Base-by-base conservation (phyloP, 1,284 basidiomycete genomes). In the Boletus subluridellus region DNA sequence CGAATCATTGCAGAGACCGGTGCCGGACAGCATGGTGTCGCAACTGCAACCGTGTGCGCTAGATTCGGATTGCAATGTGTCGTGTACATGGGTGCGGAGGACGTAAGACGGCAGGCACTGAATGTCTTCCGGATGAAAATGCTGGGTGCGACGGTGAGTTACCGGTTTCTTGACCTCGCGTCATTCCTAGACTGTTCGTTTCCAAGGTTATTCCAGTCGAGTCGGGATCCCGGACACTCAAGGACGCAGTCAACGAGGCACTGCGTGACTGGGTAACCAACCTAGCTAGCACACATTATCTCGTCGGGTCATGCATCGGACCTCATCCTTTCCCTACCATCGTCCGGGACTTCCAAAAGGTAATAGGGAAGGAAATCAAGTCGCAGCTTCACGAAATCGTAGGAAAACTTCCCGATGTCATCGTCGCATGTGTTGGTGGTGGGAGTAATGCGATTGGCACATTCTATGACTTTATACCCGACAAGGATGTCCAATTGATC, bases 321-420 rank as follows among this genome's bases (percentile, higher is more conserved):
- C 97, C 97, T 17, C 96, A 98, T 74, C 97, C 97, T 1, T 99
- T 99, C 86, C 97, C 97, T 1, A 98, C 95, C 37, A 93, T 99
- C 60, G 96, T 99, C 49, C 89, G 96, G 56, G 97, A 99, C 76
- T 98, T 97, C 84, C 97, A 99, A 75, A 87, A 90, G 64, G 85
- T 99, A 52, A 99, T 99, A 65, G 92, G 96, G 4, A 82, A 89
- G 69, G 97, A 99, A 77, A 96, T 98, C 78, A 98, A 95, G 77
- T 77, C 80, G 52, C 97, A 99, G 76, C 73, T 98, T 61, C 76
- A 84, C 50, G 89, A 86, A 58, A 78, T 78, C 61, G 81, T 81
- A 48, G 90, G 91, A 50, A 95, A 93, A 74, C 84, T 99, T 5
- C 97, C 97, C 9, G 95, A 98, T 64, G 93, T 87, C 4, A 87